Base-by-base conservation (phyloP, 1,284 basidiomycete species). In the Apiotrichum sp. region DNA sequence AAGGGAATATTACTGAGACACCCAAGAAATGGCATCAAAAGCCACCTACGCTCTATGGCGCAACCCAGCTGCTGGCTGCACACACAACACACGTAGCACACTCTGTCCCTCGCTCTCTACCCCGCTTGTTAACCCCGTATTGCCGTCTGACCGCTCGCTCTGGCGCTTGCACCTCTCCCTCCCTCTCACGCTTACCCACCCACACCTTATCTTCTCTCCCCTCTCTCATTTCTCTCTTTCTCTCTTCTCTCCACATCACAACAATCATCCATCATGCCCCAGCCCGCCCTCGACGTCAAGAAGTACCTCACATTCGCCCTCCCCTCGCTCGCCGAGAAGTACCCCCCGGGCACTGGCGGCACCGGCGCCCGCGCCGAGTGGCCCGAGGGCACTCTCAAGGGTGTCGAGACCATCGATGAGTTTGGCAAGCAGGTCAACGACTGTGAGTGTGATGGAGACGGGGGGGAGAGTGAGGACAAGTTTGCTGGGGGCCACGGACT, bases 331-430 rank as follows among this genome's bases (percentile, higher is more conserved):
- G 56, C 61, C 51, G 76, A 74, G 59, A 65, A 67, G 61, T 76
- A 71, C 61, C 76, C 72, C 13, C 72, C 69, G 46, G 70, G 73
- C 14, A 72, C 73, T n/a, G 75, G 75, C 41, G 74, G 72, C 16
- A 77, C 74, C 22, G 72, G 72, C 31, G 68, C 72, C 10, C 65
- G 73, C 47, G 62, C 64, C 11, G 59, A 67, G n/a, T 73, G 70
- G 64, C 59, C 59, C 14, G 65, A 73, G 38, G 73, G 72, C 22
- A 62, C 62, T 13, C 62, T 78, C 34, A 68, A 69, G 60, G 62
- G 64, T 6, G 65, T 78, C 38, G 66, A 70, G 53, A 67, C 71
- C 35, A 66, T 78, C 56, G 65, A 71, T n/a, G 65, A 66, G 34
- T 74, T 76, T 50, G 59, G 60, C 13, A 58, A 63, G 16, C 54